Evolutionary conservation across 139 green algal genomes (phyloP).

Genomic region (Monoraphidium neglectum): DNA sequence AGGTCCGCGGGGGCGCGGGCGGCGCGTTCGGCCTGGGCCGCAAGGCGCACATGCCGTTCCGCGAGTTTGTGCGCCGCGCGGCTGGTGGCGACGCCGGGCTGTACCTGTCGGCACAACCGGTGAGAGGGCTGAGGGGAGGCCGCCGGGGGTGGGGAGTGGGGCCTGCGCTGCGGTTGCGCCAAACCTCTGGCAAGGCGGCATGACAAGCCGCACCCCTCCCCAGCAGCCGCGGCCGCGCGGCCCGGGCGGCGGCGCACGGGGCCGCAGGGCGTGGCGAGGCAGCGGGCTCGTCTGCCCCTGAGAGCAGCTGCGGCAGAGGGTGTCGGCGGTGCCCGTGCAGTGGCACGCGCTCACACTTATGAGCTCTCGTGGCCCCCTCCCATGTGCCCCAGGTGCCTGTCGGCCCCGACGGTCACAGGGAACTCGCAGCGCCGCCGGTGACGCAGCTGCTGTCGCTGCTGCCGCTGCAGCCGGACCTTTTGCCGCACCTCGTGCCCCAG

Average conservation of each 20-base stretch:
- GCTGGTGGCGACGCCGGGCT: slow-evolving; percentile 50
- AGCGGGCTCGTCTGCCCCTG: no score
- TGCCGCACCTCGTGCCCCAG: slow-evolving; percentile 75
- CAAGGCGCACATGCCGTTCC: slow-evolving; percentile 61
- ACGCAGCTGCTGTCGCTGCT: slow-evolving; percentile 52
- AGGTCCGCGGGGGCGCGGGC: slow-evolving; percentile 37
- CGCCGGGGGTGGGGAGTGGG: background rate
- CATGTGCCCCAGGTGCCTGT: slow-evolving; percentile 36
- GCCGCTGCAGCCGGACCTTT: slow-evolving; percentile 52
- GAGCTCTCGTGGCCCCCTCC: background rate
- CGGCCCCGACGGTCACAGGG: slow-evolving; percentile 58
- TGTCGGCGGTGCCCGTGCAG: background rate
- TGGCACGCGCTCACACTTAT: background rate
- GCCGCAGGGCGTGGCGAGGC: no score
- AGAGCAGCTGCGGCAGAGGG: no score
- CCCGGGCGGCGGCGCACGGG: no score
- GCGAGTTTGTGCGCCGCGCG: slow-evolving; percentile 48
- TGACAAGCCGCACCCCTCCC: no score
- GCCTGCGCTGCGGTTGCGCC: no score
- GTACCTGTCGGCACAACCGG: slow-evolving; percentile 81
- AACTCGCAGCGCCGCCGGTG: slow-evolving; percentile 60
- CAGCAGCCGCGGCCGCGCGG: no score
- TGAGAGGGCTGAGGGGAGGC: slow-evolving; percentile 5
- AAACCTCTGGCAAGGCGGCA: background rate
- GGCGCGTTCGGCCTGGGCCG: slow-evolving; percentile 63